Conservation (phyloP, 768 basidiomycete genomes). For the Mycena latifolia region DNA sequence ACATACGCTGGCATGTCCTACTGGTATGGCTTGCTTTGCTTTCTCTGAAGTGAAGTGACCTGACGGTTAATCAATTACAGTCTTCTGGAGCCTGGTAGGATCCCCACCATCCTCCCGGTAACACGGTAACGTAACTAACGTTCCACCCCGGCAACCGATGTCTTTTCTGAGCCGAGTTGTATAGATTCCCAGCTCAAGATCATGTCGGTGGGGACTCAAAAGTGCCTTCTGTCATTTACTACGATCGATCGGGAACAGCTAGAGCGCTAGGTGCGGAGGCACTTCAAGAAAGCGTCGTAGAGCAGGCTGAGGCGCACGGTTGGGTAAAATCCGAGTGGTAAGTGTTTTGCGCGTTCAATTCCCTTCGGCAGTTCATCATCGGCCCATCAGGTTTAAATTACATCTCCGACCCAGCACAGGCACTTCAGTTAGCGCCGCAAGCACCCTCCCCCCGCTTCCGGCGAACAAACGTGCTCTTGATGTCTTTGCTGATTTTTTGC, state of each 20-base stretch:
- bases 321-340: constrained; percentile 63
- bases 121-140: constrained; percentile 10
- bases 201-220: constrained; percentile 60
- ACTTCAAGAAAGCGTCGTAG: constrained; percentile 50
- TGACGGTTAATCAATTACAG: constrained; percentile 27
- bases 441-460: constrained; percentile 53
- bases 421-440: constrained; percentile 14
- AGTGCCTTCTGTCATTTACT: constrained; percentile 62
- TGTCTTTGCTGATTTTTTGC: constrained; percentile 64
- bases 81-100: constrained; percentile 24
- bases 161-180: not conserved
- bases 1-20: constrained; percentile 57
- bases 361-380: not conserved
- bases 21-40: too few relatives aligned
- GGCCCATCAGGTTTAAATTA: constrained; percentile 40
- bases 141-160: too few relatives aligned
- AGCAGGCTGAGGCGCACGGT: constrained; percentile 55
- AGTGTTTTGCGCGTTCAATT: constrained; percentile 22
- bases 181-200: constrained; percentile 62
- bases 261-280: constrained; percentile 62
- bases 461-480: constrained; percentile 52
- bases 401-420: constrained; percentile 48
- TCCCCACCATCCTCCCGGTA: constrained; percentile 24
- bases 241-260: constrained; percentile 53
- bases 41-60: too few relatives aligned